A percentile compares a stretch with the other conserved stretches of the same genome.
phyloP scores from a whole-genome alignment of 2,329 filamentous ascomycete genomes.

The Xylaria sp. region DNA sequence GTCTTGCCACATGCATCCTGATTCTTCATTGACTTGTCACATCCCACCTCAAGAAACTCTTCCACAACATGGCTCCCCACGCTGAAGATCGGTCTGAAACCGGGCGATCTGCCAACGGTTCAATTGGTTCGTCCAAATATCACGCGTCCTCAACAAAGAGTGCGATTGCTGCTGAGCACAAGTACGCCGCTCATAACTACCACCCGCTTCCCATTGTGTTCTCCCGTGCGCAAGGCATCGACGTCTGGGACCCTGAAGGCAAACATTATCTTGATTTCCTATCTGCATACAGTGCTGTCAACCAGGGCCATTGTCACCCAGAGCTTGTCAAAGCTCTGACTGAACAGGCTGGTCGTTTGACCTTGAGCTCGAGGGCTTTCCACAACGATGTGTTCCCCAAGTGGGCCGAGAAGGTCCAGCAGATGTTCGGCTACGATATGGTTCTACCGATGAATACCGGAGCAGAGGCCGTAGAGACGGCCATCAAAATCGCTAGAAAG shows the following conservation, averaged over 20 bases:
- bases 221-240: constrained; percentile 81
- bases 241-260: constrained; percentile 97
- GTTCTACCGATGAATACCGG: constrained; percentile 98
- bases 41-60: constrained; percentile 17
- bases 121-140: constrained; percentile 57
- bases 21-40: constrained; percentile 16
- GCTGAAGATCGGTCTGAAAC: constrained; percentile 55
- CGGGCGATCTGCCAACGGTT: constrained; percentile 49
- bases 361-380: constrained; percentile 93
- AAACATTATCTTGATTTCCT: constrained; percentile 97
- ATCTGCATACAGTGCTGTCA: constrained; percentile 96
- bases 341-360: constrained; percentile 89
- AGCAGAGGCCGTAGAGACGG: constrained; percentile 95
- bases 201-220: constrained; percentile 96
- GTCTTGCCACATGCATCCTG: constrained; percentile 4
- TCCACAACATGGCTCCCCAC: constrained; percentile 66
- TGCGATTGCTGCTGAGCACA: constrained; percentile 83
- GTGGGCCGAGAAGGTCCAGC: constrained; percentile 91
- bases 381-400: constrained; percentile 98
- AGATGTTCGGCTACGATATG: constrained; percentile 96
- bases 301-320: constrained; percentile 98
- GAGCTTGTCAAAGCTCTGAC: constrained; percentile 90
- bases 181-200: constrained; percentile 97
- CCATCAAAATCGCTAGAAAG: constrained; percentile 94
- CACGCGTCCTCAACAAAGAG: constrained; percentile 81